phyloP scores from a whole-genome alignment of 257 asterid genomes.

The Penstemon eatonii region DNA sequence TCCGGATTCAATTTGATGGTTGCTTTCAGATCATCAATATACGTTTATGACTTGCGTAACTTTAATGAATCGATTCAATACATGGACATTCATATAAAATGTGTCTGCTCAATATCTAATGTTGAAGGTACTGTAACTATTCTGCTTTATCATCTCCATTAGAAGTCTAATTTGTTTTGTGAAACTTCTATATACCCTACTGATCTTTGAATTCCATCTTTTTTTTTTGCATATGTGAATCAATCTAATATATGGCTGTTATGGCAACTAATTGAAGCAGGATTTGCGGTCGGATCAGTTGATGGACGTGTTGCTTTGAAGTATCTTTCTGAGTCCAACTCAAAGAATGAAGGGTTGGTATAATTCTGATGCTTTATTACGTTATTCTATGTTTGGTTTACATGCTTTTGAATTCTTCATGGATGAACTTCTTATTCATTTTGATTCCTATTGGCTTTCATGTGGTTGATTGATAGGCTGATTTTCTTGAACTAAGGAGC shows the following conservation, averaged over 20 bases:
- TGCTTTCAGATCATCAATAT: conserved; percentile 65
- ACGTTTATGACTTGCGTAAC: conserved; percentile 67
- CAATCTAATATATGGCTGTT: conserved; percentile 17
- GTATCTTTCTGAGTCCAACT: conserved; percentile 45
- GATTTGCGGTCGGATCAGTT: conserved; percentile 71
- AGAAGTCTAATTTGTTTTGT: background rate
- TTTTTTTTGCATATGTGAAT: conserved; percentile 22
- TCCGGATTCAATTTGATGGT: conserved; percentile 61
- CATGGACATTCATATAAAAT: conserved; percentile 52
- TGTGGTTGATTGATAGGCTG: conserved; percentile 1
- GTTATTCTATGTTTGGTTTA: background rate
- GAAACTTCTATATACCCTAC: background rate
- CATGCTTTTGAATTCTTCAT: background rate
- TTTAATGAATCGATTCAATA: conserved; percentile 36
- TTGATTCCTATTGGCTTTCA: background rate
- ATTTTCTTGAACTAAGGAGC: background rate
- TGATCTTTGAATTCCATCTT: conserved; percentile 13
- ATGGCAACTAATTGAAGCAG: conserved; percentile 43
- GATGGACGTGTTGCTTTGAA: conserved; percentile 84
- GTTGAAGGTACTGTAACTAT: conserved; percentile 54
- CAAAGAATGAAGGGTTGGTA: conserved; percentile 64
- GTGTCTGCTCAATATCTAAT: conserved; percentile 67
- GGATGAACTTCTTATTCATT: background rate
- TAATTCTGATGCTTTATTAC: conserved; percentile 11
- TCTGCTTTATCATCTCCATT: conserved; percentile 14